Base-by-base conservation (phyloP, 495 filamentous ascomycete genomes). In the Penicillium nucicola region DNA sequence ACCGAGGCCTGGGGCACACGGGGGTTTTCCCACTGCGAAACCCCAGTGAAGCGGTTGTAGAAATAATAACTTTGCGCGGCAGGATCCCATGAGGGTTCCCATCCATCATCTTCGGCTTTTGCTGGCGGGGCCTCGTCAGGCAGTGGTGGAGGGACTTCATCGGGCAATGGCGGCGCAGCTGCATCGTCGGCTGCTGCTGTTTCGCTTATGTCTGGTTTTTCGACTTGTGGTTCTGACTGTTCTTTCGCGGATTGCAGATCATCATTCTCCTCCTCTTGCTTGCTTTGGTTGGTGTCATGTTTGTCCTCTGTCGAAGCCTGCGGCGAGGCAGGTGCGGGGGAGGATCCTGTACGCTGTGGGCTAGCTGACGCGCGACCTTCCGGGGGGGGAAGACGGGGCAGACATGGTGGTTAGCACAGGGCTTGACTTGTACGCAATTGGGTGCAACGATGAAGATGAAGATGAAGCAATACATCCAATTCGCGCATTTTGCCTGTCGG, bases 11-110 rank as follows among this genome's bases (percentile, higher is more conserved):
- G 70, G 6, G 85, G 79, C 10, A 95, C 76, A 39, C 92, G 87
- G 10, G 92, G 92, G 60, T 97, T 97, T 40, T 92, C 86, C 87
- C 91, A 93, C 64, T 92, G 90, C 14, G 86, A 85, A 49, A 79
- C 63, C 18, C 79, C 71, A 25, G 87, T 92, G 62, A 88, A 84
- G 41, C 85, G 84, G 64, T 96, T 97, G 76, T 88, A 88, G 75
- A 96, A 97, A 71, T 93, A 96, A 64, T 82, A 97, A 9, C 84
- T 78, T 48, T 84, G 76, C 0, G 80, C 79, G 20, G 67, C 79
- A 18, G 76, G 70, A 60, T 95, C 89, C 90, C 90, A 97, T 48
- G 92, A 74, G 19, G 83, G 84, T 42, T 86, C 84, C 92, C 92
- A 97, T 45, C 92, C 92, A 63, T 97, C 92, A 55, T 95, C 89